Conservation (phyloP, 768 basidiomycete genomes). For the Suillus ampliporus region DNA sequence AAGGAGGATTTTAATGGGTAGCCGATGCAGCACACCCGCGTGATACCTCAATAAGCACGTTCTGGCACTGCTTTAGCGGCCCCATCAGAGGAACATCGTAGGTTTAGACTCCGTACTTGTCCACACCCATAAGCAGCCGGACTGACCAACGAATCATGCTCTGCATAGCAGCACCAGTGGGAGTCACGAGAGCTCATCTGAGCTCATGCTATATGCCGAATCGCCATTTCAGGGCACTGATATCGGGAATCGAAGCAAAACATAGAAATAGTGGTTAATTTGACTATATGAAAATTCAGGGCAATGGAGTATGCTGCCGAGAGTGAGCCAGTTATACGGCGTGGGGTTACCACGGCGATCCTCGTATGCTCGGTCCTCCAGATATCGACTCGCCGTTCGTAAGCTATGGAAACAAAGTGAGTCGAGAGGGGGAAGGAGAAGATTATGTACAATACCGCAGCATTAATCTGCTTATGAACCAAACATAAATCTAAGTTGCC, state of each 20-base stretch:
- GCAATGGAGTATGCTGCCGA: background rate
- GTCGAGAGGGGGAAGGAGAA: background rate
- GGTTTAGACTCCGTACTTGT: background rate
- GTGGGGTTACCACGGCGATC: constrained; percentile 37
- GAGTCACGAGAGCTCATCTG: background rate
- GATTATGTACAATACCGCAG: constrained; percentile 26
- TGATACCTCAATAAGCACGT: background rate
- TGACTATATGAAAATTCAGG: background rate
- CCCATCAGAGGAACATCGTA: background rate
- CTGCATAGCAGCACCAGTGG: background rate
- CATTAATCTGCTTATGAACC: constrained; percentile 39
- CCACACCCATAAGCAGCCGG: background rate
- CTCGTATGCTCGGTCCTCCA: constrained; percentile 30
- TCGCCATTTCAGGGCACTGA: background rate
- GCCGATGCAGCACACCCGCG: background rate
- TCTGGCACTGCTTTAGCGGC: background rate
- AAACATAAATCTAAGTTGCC: constrained; percentile 35
- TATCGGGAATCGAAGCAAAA: background rate
- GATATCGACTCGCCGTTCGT: constrained; percentile 37
- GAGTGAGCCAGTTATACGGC: background rate
- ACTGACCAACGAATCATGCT: background rate
- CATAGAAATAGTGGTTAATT: background rate
- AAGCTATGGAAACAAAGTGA: constrained; percentile 26
- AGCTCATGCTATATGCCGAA: background rate
- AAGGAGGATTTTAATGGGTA: background rate